Percentiles rank a stretch among this genome's conserved stretches.
phyloP scores from a whole-genome alignment of 1,284 basidiomycete species.

The Salmacisia buchloeana region DNA sequence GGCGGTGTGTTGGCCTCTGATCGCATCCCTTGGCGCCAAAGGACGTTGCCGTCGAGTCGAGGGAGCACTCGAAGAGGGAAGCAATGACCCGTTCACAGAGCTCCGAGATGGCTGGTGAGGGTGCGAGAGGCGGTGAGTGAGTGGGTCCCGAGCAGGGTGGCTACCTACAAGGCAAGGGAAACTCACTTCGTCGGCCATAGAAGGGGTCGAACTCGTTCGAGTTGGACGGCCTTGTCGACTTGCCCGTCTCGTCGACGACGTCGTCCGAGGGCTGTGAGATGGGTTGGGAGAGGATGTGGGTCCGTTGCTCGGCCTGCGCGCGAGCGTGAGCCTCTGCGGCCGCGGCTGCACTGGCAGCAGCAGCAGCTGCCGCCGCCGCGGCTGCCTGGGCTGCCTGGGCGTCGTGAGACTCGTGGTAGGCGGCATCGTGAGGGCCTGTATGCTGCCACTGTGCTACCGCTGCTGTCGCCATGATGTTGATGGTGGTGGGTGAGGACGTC shows the following conservation, averaged over 20 bases:
- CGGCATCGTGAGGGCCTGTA: neutral
- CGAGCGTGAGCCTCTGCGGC: neutral
- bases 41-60: constrained; percentile 42
- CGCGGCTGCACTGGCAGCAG: neutral
- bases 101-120: constrained; percentile 28
- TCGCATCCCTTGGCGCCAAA: constrained; percentile 2
- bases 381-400: neutral
- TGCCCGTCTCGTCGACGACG: neutral
- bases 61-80: constrained; percentile 41
- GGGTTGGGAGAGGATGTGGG: neutral
- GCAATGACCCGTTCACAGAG: constrained; percentile 42
- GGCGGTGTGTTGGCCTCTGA: constrained; percentile 30
- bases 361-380: neutral
- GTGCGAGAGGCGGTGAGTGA: neutral
- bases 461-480: constrained; percentile 3
- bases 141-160: too few species aligned
- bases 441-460: constrained; percentile 1
- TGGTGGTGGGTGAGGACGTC: too few species aligned
- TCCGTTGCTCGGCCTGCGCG: neutral
- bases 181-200: constrained; percentile 37
- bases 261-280: neutral
- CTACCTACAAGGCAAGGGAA: neutral
- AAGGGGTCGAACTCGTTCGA: constrained; percentile 29
- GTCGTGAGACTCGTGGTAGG: neutral
- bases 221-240: neutral